Base-by-base conservation (phyloP, 768 basidiomycete species). In the Suillus spraguei region DNA sequence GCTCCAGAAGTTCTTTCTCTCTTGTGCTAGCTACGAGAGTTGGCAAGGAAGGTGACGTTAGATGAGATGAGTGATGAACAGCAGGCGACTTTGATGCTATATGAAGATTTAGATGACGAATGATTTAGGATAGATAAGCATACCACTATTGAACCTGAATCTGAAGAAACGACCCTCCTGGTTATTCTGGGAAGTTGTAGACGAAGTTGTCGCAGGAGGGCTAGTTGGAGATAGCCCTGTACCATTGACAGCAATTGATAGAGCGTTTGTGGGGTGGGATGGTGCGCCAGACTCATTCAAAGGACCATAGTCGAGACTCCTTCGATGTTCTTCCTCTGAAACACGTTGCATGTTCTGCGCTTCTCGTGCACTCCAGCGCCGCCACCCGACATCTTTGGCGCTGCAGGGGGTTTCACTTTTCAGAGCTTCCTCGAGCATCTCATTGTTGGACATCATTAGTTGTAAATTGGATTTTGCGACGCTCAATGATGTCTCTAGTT, bases 401-500 rank as follows among this genome's bases (percentile, higher is more conserved):
- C 74, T 79, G 17, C 80, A 82, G 0, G 84, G 80, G 0, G 80
- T 83, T 63, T 87, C 85, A 53, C 82, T 78, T 67, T 78, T 81
- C 28, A 98, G 80, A 13, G 94, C 93, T 63, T 95, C 95, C 72
- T 97, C 95, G 9, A 97, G 86, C 95, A 97, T 97, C 73, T 98
- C 95, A 69, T 93, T 94, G 72, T 98, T 98, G 28, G 90, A 87
- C 59, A 93, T 88, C 14, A 95, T 90, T 47, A 98, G 85, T 65
- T 92, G 87, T 3, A 98, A 84, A 70, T 98, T 98, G 0, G 94
- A 96, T 69, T 88, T 89, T 52, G 94, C 85, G 61, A 97, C 86
- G 63, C 91, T 94, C 24, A 97, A 81, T 61, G 92, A 87, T 11
- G 92, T 91, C 73, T 94, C 88, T 35, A 96, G 85, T 60, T 95